Conservation (phyloP, 306 rosid species). For the Acacia melanoxylon region DNA sequence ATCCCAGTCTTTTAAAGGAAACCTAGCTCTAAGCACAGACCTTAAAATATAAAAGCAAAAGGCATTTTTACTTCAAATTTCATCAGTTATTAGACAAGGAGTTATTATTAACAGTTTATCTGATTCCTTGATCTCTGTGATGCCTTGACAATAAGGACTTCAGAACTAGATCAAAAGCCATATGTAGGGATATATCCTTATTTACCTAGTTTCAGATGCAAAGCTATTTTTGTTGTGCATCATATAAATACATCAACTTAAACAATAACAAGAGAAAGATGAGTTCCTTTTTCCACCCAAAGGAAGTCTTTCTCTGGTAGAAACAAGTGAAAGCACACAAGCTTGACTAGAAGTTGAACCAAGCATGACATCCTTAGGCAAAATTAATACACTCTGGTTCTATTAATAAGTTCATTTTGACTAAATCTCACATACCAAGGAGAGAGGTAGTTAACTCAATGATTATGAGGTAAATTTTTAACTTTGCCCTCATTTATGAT, state of each 20-base stretch:
- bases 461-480: too few species aligned
- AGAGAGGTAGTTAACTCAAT: too few species aligned
- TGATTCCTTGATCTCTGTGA: background rate
- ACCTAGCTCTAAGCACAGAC: constrained; percentile 11
- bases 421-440: too few species aligned
- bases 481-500: too few species aligned
- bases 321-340: background rate
- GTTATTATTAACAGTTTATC: background rate
- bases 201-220: background rate
- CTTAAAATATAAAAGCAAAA: background rate
- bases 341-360: background rate
- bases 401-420: too few species aligned
- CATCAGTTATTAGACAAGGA: background rate
- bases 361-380: background rate
- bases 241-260: background rate
- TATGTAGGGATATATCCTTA: background rate
- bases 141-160: background rate
- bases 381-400: background rate
- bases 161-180: constrained; percentile 13
- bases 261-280: background rate
- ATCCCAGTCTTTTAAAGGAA: background rate
- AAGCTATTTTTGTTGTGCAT: constrained; percentile 4
- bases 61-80: background rate
- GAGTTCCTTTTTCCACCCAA: background rate
- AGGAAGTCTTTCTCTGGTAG: background rate